Evolutionary conservation across 345 rosid genomes (phyloP).

Genomic region (Melaleuca alternifolia): DNA sequence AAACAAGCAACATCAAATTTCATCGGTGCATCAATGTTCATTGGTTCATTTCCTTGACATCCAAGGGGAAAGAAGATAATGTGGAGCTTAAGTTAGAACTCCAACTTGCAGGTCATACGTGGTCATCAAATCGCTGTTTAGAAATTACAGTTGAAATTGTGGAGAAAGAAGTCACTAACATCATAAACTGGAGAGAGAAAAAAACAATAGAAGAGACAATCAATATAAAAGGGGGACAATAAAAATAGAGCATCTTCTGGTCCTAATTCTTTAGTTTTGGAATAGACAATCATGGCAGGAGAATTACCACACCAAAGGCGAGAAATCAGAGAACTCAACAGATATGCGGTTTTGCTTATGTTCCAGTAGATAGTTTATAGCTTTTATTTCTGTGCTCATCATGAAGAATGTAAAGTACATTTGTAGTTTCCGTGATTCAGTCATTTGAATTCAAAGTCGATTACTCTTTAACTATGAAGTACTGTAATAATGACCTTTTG

Average conservation of each 20-base stretch:
- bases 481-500: conserved; percentile 42
- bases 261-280: neutral
- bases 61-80: neutral
- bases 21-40: neutral
- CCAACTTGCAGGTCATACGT: neutral
- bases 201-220: neutral
- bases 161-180: neutral
- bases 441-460: neutral
- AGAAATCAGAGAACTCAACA: neutral
- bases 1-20: neutral
- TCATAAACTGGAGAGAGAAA: neutral
- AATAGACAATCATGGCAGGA: neutral
- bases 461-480: neutral
- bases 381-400: neutral
- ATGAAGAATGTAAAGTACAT: neutral
- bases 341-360: neutral
- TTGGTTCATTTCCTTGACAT: neutral
- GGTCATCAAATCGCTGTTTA: neutral
- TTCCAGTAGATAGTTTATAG: neutral
- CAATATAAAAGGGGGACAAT: neutral
- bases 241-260: neutral
- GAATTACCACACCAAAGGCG: neutral
- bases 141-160: neutral
- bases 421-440: neutral
- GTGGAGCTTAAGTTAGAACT: neutral